Conservation (phyloP, 257 asterid species). For the Ilex aquifolium region DNA sequence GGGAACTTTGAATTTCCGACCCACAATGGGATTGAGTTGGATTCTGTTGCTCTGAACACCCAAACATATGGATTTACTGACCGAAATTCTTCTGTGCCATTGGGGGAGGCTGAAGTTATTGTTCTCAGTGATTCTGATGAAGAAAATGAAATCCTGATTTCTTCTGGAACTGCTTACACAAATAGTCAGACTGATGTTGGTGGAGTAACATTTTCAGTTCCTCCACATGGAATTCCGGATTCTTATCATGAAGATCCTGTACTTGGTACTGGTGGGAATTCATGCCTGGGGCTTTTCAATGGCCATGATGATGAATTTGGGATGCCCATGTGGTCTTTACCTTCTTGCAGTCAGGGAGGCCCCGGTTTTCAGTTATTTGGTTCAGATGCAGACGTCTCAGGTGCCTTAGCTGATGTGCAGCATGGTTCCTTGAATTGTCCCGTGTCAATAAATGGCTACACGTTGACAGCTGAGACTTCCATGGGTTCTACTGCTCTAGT, state of each 20-base stretch:
- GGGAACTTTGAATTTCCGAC: constrained; percentile 53
- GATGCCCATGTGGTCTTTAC: constrained; percentile 71
- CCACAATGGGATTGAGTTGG: constrained; percentile 59
- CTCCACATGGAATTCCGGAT: constrained; percentile 49
- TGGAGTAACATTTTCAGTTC: constrained; percentile 37
- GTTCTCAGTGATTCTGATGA: constrained; percentile 90
- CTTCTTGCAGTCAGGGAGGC: constrained; percentile 64
- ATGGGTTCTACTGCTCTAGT: constrained; percentile 50
- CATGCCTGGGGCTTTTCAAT: constrained; percentile 48
- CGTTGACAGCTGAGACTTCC: constrained; percentile 41
- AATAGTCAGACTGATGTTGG: constrained; percentile 32
- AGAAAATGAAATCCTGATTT: constrained; percentile 41
- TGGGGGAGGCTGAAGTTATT: constrained; percentile 61
- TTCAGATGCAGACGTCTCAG: constrained; percentile 64
- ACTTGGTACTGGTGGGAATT: constrained; percentile 39
- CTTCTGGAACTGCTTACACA: constrained; percentile 36
- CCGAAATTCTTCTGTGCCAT: constrained; percentile 33
- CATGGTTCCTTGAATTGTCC: constrained; percentile 48
- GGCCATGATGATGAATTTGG: constrained; percentile 62
- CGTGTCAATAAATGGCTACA: constrained; percentile 45
- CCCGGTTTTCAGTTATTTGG: constrained; percentile 84
- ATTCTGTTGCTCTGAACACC: constrained; percentile 51
- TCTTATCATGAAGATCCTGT: constrained; percentile 50
- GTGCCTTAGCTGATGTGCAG: constrained; percentile 57
- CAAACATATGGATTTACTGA: constrained; percentile 38